A percentile compares a stretch with the other conserved stretches of the same genome.
phyloP scores from a whole-genome alignment of 306 rosid genomes.

The Crotalaria pallida region DNA sequence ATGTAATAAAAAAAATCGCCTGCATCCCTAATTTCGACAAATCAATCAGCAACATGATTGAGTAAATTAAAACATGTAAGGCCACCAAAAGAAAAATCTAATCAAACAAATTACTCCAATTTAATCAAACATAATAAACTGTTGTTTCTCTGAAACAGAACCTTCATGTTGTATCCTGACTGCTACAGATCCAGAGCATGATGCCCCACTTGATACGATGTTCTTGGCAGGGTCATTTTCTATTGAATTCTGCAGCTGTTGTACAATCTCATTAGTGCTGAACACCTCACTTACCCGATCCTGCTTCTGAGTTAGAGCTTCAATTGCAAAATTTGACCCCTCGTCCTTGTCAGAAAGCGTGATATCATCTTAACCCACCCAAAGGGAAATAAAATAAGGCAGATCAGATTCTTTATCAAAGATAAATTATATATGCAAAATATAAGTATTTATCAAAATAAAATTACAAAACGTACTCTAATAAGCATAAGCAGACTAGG shows the following conservation, averaged over 20 bases:
- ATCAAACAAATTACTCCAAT: not conserved
- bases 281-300: slow-evolving; percentile 24
- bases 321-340: slow-evolving; percentile 37
- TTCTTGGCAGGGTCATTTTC: slow-evolving; percentile 21
- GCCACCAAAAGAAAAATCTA: not conserved
- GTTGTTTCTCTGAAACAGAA: slow-evolving; percentile 20
- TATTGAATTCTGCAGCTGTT: slow-evolving; percentile 29
- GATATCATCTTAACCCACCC: slow-evolving; percentile 68
- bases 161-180: slow-evolving; percentile 42
- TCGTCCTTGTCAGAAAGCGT: slow-evolving; percentile 49
- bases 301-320: slow-evolving; percentile 23
- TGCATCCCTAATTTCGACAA: slow-evolving; percentile 4
- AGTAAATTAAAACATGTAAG: not conserved
- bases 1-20: not conserved
- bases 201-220: slow-evolving; percentile 19
- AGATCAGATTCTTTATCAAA: slow-evolving; percentile 24
- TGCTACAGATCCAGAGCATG: slow-evolving; percentile 23
- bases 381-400: slow-evolving; percentile 12
- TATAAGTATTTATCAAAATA: not conserved
- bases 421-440: not conserved
- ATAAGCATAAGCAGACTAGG: not conserved
- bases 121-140: slow-evolving; percentile 8
- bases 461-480: not conserved
- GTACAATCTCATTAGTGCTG: slow-evolving; percentile 28
- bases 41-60: slow-evolving; percentile 3